These are phyloP conservation scores for Akanthomyces uredinophilus DNA, from an alignment of 2,329 filamentous ascomycete genomes.

Conservation along the genomic window DNA sequence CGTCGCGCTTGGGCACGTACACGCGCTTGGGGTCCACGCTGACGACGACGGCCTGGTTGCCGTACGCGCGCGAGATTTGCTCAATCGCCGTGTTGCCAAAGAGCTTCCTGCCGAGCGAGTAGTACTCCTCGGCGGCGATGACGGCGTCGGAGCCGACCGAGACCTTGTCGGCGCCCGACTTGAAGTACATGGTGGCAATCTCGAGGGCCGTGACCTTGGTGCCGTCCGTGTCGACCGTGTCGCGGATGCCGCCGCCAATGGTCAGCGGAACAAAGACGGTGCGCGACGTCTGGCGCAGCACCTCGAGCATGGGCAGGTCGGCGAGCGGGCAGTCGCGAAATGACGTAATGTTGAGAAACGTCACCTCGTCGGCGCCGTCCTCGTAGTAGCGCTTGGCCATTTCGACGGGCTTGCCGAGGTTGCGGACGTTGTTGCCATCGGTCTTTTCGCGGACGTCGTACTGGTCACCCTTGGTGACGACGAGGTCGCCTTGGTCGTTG, in stretches of 20 bases:
- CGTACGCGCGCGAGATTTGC: conserved; percentile 88
- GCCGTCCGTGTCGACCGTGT: conserved; percentile 85
- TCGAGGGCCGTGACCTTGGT: conserved; percentile 83
- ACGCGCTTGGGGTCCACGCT: conserved; percentile 90
- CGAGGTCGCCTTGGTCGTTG: conserved; percentile 90
- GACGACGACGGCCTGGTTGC: conserved; percentile 93
- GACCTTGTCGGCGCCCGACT: conserved; percentile 94
- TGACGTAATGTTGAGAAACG: conserved; percentile 96
- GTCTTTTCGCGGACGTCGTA: conserved; percentile 95
- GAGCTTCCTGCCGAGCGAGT: conserved; percentile 61
- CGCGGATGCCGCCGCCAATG: conserved; percentile 90
- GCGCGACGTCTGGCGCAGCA: conserved; percentile 77
- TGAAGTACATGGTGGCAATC: conserved; percentile 95
- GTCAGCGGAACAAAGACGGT: conserved; percentile 96
- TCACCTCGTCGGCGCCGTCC: conserved; percentile 93
- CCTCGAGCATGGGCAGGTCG: conserved; percentile 93
- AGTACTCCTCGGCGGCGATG: conserved; percentile 86
- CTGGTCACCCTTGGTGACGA: conserved; percentile 97
- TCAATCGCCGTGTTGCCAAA: conserved; percentile 88
- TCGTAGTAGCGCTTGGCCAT: conserved; percentile 93
- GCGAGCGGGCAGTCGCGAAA: conserved; percentile 93
- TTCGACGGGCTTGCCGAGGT: conserved; percentile 93
- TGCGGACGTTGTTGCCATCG: conserved; percentile 63
- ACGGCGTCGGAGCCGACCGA: conserved; percentile 96
- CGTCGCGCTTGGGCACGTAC: conserved; percentile 70